Percentiles rank a stretch among this genome's conserved stretches.
These are phyloP conservation scores for Heracleum sosnowskyi DNA, from an alignment of 129 eudicot species.

Conservation along the genomic window DNA sequence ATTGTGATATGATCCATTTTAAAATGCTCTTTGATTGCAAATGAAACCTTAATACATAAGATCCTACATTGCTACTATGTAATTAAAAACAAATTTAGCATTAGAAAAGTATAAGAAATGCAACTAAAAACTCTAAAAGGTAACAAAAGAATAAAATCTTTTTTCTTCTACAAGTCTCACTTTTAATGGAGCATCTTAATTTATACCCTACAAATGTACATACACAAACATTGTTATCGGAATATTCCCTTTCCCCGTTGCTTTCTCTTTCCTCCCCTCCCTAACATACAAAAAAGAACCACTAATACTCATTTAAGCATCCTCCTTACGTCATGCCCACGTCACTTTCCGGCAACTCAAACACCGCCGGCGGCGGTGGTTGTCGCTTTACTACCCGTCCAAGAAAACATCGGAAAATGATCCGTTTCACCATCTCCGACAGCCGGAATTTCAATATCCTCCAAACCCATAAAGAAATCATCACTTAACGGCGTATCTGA, in stretches of 20 bases:
- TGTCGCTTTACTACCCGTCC: slow-evolving; percentile 40
- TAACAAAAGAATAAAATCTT: slow-evolving; percentile 13
- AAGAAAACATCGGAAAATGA: slow-evolving; percentile 35
- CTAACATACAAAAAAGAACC: slow-evolving; percentile 24
- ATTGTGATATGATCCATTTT: too few species aligned
- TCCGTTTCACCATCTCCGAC: slow-evolving; percentile 28
- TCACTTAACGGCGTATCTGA: slow-evolving; percentile 50
- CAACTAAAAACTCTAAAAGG: neutral
- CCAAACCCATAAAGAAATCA: slow-evolving; percentile 79
- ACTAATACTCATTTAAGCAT: slow-evolving; percentile 9
- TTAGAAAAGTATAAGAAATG: neutral
- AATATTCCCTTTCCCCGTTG: slow-evolving; percentile 30
- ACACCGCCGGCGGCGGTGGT: slow-evolving; percentile 63
- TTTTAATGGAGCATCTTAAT: slow-evolving; percentile 36
- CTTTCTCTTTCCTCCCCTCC: slow-evolving; percentile 14
- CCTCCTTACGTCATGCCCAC: slow-evolving; percentile 23
- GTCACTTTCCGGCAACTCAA: slow-evolving; percentile 32
- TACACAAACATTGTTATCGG: slow-evolving; percentile 29
- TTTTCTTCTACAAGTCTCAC: slow-evolving; percentile 45
- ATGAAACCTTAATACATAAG: neutral
- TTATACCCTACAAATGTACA: slow-evolving; percentile 38
- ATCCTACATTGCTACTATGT: neutral
- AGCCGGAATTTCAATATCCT: slow-evolving; percentile 42
- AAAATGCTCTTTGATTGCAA: neutral
- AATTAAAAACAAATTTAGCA: neutral